These are phyloP conservation scores for Blastocrithidia nonstop DNA, from an alignment of 208 protist genomes.

Conservation along the genomic window DNA sequence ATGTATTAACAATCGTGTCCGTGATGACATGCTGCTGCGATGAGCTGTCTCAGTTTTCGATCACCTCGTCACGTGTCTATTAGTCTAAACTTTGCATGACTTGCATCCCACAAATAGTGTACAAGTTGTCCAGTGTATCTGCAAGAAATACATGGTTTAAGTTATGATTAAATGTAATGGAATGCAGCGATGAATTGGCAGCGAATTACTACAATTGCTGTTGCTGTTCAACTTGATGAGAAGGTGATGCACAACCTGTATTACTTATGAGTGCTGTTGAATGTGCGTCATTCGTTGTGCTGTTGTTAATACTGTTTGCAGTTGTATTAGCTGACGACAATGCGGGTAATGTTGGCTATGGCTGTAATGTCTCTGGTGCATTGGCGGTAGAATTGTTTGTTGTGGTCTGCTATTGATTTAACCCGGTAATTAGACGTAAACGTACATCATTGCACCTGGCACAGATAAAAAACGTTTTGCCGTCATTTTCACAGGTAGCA, in stretches of 20 bases:
- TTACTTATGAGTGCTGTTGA: background rate
- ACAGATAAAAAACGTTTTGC: conserved; percentile 50
- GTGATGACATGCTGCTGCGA: conserved; percentile 9
- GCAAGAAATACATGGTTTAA: conserved; percentile 64
- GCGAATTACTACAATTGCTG: background rate
- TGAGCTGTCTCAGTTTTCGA: conserved; percentile 10
- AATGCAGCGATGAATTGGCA: conserved; percentile 20
- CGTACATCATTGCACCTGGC: conserved; percentile 48
- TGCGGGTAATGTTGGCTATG: background rate
- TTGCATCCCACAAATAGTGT: conserved; percentile 45
- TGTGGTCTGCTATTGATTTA: conserved; percentile 1
- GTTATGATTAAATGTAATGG: no score
- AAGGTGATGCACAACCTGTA: no score
- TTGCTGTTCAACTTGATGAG: background rate
- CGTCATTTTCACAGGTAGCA: conserved; percentile 51
- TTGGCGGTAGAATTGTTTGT: background rate
- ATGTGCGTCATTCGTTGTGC: background rate
- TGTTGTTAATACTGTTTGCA: background rate
- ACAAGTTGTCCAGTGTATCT: conserved; percentile 68
- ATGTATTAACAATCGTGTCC: conserved; percentile 14
- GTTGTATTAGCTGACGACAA: background rate
- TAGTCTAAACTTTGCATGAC: conserved; percentile 26
- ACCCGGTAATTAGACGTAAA: conserved; percentile 5
- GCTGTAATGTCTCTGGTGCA: background rate
- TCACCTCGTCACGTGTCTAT: conserved; percentile 17